Evolutionary conservation across 2,329 filamentous ascomycete genomes (phyloP).

Genomic region (Ceratocystiopsis brevicomis): DNA sequence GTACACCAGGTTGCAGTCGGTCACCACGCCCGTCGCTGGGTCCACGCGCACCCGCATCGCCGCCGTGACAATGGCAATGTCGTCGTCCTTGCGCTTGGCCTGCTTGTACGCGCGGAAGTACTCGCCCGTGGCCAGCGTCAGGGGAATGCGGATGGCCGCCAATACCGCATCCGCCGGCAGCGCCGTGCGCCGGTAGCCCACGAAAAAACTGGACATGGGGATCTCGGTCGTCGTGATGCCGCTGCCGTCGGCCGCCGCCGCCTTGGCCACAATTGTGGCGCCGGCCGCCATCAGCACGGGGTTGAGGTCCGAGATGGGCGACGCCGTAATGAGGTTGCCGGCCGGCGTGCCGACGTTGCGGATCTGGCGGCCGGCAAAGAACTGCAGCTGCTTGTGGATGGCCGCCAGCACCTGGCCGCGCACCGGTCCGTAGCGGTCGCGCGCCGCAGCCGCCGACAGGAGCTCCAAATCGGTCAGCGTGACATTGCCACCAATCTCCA

Average conservation of each 20-base stretch:
- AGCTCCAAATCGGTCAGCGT: conserved; percentile 78
- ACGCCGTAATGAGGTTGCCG: conserved; percentile 84
- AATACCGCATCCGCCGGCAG: conserved; percentile 69
- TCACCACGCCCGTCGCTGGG: conserved; percentile 40
- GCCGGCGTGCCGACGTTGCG: conserved; percentile 94
- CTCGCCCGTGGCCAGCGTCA: conserved; percentile 56
- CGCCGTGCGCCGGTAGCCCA: conserved; percentile 71
- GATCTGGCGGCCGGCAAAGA: conserved; percentile 89
- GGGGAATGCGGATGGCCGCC: conserved; percentile 67
- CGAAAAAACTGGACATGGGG: conserved; percentile 87
- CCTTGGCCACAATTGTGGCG: conserved; percentile 64
- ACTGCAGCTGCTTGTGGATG: conserved; percentile 82
- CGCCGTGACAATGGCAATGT: conserved; percentile 91
- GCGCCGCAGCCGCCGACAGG: conserved; percentile 54
- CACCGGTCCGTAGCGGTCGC: conserved; percentile 54
- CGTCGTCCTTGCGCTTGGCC: conserved; percentile 90
- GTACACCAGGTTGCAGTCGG: conserved; percentile 65
- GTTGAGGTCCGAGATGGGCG: conserved; percentile 90
- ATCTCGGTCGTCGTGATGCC: conserved; percentile 45
- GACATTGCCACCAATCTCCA: conserved; percentile 91
- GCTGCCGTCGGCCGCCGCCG: conserved; percentile 24
- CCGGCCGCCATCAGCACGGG: conserved; percentile 82
- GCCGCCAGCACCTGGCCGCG: conserved; percentile 70
- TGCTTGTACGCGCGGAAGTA: conserved; percentile 87
- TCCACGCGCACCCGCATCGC: conserved; percentile 59